Evolutionary conservation across 257 asterid species (phyloP).

Genomic region (Ophiorrhiza pumila): DNA sequence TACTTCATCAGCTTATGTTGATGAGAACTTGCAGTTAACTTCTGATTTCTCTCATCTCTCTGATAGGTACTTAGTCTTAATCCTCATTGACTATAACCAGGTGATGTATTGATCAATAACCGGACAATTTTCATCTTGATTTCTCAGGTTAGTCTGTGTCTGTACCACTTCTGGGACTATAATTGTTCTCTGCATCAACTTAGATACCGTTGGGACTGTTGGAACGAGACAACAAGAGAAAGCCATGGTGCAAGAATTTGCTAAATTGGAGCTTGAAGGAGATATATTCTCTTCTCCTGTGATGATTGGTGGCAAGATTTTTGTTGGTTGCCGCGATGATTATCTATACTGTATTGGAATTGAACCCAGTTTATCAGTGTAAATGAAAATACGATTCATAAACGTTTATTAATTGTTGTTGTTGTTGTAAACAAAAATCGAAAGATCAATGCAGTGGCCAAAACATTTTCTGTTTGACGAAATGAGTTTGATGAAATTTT

Average conservation of each 20-base stretch:
- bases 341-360: conserved; percentile 56
- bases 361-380: not conserved
- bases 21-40: conserved; percentile 48
- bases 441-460: too few species aligned
- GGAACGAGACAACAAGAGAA: conserved; percentile 21
- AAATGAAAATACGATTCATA: too few species aligned
- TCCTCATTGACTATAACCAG: conserved; percentile 4
- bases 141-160: conserved; percentile 65
- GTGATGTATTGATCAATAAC: not conserved
- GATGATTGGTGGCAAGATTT: conserved; percentile 81
- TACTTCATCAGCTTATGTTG: conserved; percentile 76
- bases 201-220: conserved; percentile 20
- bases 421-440: too few species aligned
- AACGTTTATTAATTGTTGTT: too few species aligned
- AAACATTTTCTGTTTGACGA: too few species aligned
- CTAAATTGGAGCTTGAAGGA: conserved; percentile 64
- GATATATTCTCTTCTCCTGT: conserved; percentile 91
- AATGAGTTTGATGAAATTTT: too few species aligned
- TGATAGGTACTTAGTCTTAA: conserved; percentile 37
- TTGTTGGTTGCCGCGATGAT: conserved; percentile 85
- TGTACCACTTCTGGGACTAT: conserved; percentile 77
- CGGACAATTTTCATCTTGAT: conserved; percentile 9
- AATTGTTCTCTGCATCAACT: conserved; percentile 41
- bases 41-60: conserved; percentile 34
- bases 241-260: conserved; percentile 48